Evolutionary conservation across 495 filamentous ascomycete species (phyloP).

Genomic region (Tuber aestivum): DNA sequence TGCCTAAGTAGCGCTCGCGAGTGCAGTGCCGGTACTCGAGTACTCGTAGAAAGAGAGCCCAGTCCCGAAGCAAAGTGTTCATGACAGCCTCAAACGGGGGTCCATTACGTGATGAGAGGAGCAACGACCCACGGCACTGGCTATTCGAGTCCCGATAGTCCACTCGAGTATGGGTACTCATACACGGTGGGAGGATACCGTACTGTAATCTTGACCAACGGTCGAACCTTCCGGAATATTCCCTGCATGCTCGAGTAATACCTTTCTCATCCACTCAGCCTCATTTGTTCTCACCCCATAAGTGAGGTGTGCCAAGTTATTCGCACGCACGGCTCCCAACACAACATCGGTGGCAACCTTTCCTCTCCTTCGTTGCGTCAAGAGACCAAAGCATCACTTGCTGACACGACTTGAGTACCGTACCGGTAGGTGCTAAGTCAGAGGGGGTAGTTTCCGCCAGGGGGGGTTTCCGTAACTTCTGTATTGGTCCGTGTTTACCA

Average conservation of each 20-base stretch:
- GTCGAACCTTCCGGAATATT: not conserved
- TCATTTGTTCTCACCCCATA: no score
- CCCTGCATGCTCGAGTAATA: not conserved
- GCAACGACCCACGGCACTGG: not conserved
- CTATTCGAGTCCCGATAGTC: no score
- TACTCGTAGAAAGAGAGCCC: no score
- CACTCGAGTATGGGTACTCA: not conserved
- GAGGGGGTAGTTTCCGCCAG: not conserved
- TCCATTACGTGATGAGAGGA: not conserved
- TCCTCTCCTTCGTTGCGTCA: not conserved
- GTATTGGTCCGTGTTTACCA: not conserved
- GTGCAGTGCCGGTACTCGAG: no score
- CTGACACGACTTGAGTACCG: not conserved
- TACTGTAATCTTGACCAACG: not conserved
- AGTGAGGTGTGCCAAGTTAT: no score
- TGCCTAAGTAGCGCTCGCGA: no score
- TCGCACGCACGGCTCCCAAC: no score
- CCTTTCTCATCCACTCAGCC: no score
- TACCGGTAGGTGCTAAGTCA: no score
- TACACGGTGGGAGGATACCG: not conserved
- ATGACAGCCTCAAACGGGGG: no score
- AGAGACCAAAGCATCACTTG: not conserved
- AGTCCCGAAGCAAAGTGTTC: no score
- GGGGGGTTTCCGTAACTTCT: not conserved
- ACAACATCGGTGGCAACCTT: not conserved